Evolutionary conservation across 768 basidiomycete species (phyloP).

Genomic region (Russula griseocarnosa): DNA sequence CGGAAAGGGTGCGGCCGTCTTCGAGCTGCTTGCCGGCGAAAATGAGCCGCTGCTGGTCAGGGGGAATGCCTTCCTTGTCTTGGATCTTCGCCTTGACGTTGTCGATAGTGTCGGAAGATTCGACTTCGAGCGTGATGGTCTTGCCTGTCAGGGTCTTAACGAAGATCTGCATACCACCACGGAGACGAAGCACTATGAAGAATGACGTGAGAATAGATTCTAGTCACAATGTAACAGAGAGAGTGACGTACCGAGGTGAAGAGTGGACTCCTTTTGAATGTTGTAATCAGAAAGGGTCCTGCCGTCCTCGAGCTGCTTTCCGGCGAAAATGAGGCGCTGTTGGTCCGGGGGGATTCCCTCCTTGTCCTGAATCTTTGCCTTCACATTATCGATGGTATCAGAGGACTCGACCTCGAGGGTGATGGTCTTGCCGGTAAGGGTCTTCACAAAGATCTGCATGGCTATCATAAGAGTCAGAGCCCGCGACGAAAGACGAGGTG

Average conservation of each 20-base stretch:
- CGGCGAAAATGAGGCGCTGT: slow-evolving; percentile 37
- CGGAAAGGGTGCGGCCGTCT: slow-evolving; percentile 35
- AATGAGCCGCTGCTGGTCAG: slow-evolving; percentile 35
- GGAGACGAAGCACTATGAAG: slow-evolving; percentile 40
- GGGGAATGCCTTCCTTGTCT: slow-evolving; percentile 36
- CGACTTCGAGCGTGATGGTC: slow-evolving; percentile 56
- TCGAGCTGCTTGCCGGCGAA: slow-evolving; percentile 36
- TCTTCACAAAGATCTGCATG: slow-evolving; percentile 39
- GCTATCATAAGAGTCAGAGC: neutral
- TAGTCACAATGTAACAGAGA: slow-evolving; percentile 1
- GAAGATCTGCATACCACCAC: slow-evolving; percentile 44
- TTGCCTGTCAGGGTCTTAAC: slow-evolving; percentile 51
- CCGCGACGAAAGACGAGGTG: neutral
- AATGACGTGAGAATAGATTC: neutral
- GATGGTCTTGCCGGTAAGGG: slow-evolving; percentile 38
- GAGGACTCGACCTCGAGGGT: slow-evolving; percentile 39
- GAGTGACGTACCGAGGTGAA: slow-evolving; percentile 32
- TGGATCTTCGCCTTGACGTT: slow-evolving; percentile 36
- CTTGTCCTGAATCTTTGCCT: slow-evolving; percentile 39
- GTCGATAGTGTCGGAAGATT: slow-evolving; percentile 35
- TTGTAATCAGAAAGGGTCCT: slow-evolving; percentile 41
- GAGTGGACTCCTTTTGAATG: slow-evolving; percentile 35
- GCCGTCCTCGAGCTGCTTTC: slow-evolving; percentile 57
- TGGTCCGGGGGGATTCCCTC: slow-evolving; percentile 38
- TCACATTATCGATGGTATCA: slow-evolving; percentile 38